Percentiles rank a stretch among this genome's conserved stretches.
Conservation (phyloP, 495 filamentous ascomycete species). For the Daldinia decipiens region DNA sequence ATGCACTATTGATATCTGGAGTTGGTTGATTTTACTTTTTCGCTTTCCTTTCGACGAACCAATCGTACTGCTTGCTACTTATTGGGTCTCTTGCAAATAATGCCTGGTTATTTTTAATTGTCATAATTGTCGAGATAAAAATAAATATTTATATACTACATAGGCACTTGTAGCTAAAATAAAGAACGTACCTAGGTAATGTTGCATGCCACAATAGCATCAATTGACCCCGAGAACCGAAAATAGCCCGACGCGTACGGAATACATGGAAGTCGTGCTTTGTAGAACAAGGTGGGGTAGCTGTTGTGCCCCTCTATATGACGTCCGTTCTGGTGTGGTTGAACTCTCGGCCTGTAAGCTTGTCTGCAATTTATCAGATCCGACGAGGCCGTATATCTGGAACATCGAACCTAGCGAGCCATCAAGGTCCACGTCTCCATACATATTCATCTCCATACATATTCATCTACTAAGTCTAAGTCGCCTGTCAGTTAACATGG, state of each 20-base stretch:
- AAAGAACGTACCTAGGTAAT: neutral
- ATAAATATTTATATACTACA: too few species aligned
- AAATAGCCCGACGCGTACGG: constrained; percentile 20
- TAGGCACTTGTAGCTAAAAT: too few species aligned
- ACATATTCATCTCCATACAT: constrained; percentile 8
- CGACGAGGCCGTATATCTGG: constrained; percentile 21
- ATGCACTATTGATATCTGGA: too few species aligned
- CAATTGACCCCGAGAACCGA: constrained; percentile 9
- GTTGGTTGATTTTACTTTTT: too few species aligned
- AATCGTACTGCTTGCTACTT: too few species aligned
- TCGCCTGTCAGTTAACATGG: constrained; percentile 40
- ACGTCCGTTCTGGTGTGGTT: constrained; percentile 7
- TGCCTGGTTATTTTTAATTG: too few species aligned
- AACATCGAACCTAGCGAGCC: constrained; percentile 12
- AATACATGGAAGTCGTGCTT: neutral
- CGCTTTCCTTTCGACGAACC: too few species aligned
- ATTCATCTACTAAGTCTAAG: constrained; percentile 7
- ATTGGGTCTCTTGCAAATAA: too few species aligned
- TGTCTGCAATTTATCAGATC: neutral
- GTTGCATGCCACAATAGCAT: constrained; percentile 1
- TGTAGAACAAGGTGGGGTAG: constrained; percentile 25
- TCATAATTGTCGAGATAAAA: too few species aligned
- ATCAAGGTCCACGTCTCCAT: constrained; percentile 38
- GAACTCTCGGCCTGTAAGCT: neutral
- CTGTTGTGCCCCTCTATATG: constrained; percentile 26